A percentile compares a stretch with the other conserved stretches of the same genome.
Evolutionary conservation across 2,329 filamentous ascomycete species (phyloP).

Genomic region (Pseudopyricularia cyperi): DNA sequence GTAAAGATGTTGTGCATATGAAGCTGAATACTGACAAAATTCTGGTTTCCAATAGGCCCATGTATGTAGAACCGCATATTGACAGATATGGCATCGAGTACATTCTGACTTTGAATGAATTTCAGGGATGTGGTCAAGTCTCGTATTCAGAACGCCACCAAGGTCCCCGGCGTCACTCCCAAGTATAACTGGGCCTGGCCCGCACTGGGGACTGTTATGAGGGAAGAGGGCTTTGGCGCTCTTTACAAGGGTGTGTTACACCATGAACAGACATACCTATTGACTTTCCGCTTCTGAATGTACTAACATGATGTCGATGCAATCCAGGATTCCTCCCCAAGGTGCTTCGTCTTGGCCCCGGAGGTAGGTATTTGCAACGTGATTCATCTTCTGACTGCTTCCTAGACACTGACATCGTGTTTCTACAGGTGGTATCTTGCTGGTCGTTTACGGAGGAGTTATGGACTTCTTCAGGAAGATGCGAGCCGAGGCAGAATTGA

Average conservation of each 20-base stretch:
- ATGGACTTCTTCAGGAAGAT: conserved; percentile 84
- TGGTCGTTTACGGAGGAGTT: conserved; percentile 77
- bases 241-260: conserved; percentile 64
- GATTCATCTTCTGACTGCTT: conserved; percentile 13
- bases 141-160: conserved; percentile 87
- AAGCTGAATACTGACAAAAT: neutral
- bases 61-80: neutral
- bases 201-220: conserved; percentile 71
- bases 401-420: conserved; percentile 7
- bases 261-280: neutral
- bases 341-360: conserved; percentile 66
- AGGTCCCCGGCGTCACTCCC: conserved; percentile 63
- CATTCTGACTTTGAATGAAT: conserved; percentile 30
- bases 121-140: conserved; percentile 74
- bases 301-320: neutral
- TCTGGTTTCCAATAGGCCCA: neutral
- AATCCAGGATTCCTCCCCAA: conserved; percentile 68
- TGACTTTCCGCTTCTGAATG: neutral
- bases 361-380: conserved; percentile 22
- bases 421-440: conserved; percentile 51
- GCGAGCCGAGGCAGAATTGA: conserved; percentile 12
- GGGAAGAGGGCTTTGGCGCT: conserved; percentile 83
- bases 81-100: neutral
- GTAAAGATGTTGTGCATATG: neutral
- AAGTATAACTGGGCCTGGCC: conserved; percentile 99